Base-by-base conservation (phyloP, 306 rosid genomes). In the Clitoria ternatea region DNA sequence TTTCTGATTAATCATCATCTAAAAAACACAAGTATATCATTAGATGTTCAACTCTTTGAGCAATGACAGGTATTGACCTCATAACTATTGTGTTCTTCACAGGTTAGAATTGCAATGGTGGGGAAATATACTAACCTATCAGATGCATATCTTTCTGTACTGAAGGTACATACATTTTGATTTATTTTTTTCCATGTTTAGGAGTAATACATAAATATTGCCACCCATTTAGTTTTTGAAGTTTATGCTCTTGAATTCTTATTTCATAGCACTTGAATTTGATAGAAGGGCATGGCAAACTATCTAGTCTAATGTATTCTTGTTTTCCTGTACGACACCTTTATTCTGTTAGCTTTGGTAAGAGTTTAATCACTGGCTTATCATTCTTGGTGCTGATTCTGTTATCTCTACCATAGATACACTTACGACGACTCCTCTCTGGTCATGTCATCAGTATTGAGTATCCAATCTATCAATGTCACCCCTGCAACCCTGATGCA, bases 31-130 rank as follows among this genome's bases (percentile, higher is more conserved):
- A 40, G 33, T 69, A 24, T 40, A 47, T 43, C 44, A 56, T 32
- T 57, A 22, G 45, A 57, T 71, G 50, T 72, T 65, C 10, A 60
- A 14, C 61, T 56, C 33, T 20, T 22, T 4, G 30, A 9, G 4
- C 22, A 7, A 23, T 70, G 55, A 52, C 30, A 64, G 5, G 57
- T 42, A 24, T 23, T 55, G 43, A 49, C 37, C 69, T 57, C 47
- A 44, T 47, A 44, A 45, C 55, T 71, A 36, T 43, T 53, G 14
- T 76, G 33, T 67, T 57, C 27, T 72, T 69, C 60, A 45, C 88
- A 92, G 98, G 97, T 92, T 43, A 87, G 88, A 57, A 90, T 92
- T 83, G 96, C 96, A 42, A 85, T 92, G 86, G 97, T 92, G 40
- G 98, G 98, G 50, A 92, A 92, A 83, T 92, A 92, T 66, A 90